These are phyloP conservation scores for Colletotrichum siamense DNA, from an alignment of 2,329 filamentous ascomycete species.

Conservation along the genomic window DNA sequence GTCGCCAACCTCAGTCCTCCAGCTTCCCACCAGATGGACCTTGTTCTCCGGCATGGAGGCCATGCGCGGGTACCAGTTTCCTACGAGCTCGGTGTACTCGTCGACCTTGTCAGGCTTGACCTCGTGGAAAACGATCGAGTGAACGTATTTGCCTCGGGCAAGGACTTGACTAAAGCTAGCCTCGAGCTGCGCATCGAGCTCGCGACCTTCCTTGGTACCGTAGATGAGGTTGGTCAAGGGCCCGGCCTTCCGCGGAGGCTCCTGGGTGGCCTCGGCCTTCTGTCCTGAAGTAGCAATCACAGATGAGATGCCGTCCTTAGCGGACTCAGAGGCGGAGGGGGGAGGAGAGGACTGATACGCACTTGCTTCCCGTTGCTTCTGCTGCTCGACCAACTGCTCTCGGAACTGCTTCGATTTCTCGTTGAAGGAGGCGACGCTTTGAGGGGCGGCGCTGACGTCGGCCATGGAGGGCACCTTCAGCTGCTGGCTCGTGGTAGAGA, in stretches of 20 bases:
- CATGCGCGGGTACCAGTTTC: conserved; percentile 91
- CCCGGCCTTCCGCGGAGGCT: conserved; percentile 70
- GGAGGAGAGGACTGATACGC: conserved; percentile 49
- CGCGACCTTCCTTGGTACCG: conserved; percentile 92
- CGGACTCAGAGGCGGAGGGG: conserved; percentile 45
- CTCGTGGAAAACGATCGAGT: conserved; percentile 95
- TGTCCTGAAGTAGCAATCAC: conserved; percentile 62
- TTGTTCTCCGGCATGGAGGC: conserved; percentile 86
- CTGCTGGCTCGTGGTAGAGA: conserved; percentile 58
- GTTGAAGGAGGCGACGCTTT: conserved; percentile 78
- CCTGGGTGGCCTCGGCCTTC: conserved; percentile 58
- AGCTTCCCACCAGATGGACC: conserved; percentile 95
- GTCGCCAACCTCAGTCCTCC: conserved; percentile 96
- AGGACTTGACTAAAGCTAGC: conserved; percentile 94
- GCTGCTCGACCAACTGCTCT: conserved; percentile 76
- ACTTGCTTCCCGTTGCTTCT: conserved; percentile 90
- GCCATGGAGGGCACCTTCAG: conserved; percentile 75
- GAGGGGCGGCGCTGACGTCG: conserved; percentile 73
- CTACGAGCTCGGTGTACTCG: conserved; percentile 90
- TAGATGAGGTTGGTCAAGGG: conserved; percentile 90
- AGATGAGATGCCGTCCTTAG: conserved; percentile 67
- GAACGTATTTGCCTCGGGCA: conserved; percentile 96
- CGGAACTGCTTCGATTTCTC: conserved; percentile 86
- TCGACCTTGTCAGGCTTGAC: conserved; percentile 96
- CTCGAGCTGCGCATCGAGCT: conserved; percentile 95